These are phyloP conservation scores for Penicillium sp. DNA, from an alignment of 2,329 filamentous ascomycete species.

Conservation along the genomic window DNA sequence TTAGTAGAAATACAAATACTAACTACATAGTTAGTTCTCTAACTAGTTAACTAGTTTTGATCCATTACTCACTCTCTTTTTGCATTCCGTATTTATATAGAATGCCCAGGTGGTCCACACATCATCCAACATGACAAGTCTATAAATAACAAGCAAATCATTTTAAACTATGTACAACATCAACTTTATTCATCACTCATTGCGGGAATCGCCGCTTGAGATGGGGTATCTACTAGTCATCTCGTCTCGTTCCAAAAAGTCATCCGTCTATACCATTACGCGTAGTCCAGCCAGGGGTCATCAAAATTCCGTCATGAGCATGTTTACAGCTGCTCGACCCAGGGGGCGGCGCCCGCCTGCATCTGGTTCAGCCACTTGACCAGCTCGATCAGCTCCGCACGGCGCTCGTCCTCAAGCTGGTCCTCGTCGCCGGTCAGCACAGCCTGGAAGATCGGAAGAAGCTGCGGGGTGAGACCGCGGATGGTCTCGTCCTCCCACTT, in stretches of 20 bases:
- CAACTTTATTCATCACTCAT: constrained; percentile 34
- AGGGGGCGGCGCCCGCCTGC: constrained; percentile 39
- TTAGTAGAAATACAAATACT: too few species aligned
- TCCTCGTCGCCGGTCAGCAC: constrained; percentile 45
- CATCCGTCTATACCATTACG: constrained; percentile 30
- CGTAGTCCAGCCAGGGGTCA: constrained; percentile 13
- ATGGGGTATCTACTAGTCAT: constrained; percentile 35
- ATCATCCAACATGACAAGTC: too few species aligned
- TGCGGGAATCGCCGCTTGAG: constrained; percentile 20
- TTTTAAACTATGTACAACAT: constrained; percentile 27
- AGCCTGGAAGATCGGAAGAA: constrained; percentile 47
- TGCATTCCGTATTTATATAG: too few species aligned
- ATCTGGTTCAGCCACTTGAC: constrained; percentile 48
- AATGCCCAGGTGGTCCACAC: too few species aligned
- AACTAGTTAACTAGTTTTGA: too few species aligned
- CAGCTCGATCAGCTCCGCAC: constrained; percentile 45
- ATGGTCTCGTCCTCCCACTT: constrained; percentile 47
- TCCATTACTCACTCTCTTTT: too few species aligned
- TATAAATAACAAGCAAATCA: constrained; percentile 1
- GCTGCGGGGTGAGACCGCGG: constrained; percentile 43
- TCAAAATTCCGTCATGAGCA: constrained; percentile 10
- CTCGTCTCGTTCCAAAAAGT: constrained; percentile 18
- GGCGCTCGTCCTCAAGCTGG: constrained; percentile 47
- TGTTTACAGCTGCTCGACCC: constrained; percentile 37
- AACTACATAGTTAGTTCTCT: too few species aligned